Evolutionary conservation across 179 eudicot species (phyloP).

Genomic region (Pouteria campechiana): DNA sequence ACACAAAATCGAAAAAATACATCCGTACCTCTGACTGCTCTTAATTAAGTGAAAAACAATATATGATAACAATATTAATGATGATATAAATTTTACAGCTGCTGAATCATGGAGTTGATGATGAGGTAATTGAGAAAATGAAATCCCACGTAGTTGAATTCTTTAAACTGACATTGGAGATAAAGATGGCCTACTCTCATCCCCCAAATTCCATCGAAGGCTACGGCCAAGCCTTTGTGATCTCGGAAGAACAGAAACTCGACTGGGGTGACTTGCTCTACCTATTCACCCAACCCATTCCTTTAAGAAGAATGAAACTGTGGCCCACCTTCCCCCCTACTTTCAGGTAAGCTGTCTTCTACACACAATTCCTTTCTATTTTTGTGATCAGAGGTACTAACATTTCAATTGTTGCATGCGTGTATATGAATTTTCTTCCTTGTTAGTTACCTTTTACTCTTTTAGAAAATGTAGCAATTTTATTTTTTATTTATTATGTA

Average conservation of each 20-base stretch:
- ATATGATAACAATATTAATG: neutral
- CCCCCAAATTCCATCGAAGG: slow-evolving; percentile 11
- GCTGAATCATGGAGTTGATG: slow-evolving; percentile 13
- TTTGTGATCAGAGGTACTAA: no score
- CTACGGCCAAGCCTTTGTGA: slow-evolving; percentile 25
- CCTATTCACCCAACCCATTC: slow-evolving; percentile 12
- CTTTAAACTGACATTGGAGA: slow-evolving; percentile 19
- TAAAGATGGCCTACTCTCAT: slow-evolving; percentile 19
- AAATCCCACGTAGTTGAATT: slow-evolving; percentile 10
- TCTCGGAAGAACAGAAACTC: slow-evolving; percentile 22
- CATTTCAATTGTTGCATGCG: no score
- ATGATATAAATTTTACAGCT: slow-evolving; percentile 1
- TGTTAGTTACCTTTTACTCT: no score
- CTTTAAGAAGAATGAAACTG: slow-evolving; percentile 5
- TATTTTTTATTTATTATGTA: no score
- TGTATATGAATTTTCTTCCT: no score
- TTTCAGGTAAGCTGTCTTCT: slow-evolving; percentile 13
- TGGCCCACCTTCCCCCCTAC: slow-evolving; percentile 15
- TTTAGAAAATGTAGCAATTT: no score
- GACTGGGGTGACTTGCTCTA: slow-evolving; percentile 25
- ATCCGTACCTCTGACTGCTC: no score
- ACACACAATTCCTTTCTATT: no score
- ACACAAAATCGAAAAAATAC: no score
- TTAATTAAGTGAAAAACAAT: no score
- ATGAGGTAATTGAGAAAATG: slow-evolving; percentile 6